Conservation (phyloP, 2,329 filamentous ascomycete genomes). For the Fusarium metavorans region DNA sequence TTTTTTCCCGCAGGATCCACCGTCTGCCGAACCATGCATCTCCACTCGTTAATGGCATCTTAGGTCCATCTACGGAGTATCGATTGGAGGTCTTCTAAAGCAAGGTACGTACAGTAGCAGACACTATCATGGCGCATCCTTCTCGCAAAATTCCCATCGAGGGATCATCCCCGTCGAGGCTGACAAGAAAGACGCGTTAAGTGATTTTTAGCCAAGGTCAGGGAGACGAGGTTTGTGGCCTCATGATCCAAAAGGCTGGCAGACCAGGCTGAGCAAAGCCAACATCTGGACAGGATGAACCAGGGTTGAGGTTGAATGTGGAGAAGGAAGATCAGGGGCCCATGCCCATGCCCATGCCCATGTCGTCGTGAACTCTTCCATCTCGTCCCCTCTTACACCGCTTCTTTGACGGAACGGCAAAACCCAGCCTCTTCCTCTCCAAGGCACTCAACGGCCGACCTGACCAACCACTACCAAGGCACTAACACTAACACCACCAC, state of each 20-base stretch:
- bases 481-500: constrained; percentile 9
- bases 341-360: constrained; percentile 1
- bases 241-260: constrained; percentile 8
- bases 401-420: constrained; percentile 21
- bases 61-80: background rate
- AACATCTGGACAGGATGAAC: constrained; percentile 1
- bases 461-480: background rate
- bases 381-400: constrained; percentile 26
- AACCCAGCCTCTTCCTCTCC: background rate
- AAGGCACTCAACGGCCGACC: background rate
- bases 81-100: background rate
- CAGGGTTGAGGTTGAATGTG: constrained; percentile 14
- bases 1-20: constrained; percentile 28
- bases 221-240: background rate
- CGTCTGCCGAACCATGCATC: constrained; percentile 6
- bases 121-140: background rate
- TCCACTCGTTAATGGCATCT: background rate
- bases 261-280: background rate
- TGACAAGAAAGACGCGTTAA: background rate
- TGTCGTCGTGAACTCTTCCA: constrained; percentile 12
- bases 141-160: background rate
- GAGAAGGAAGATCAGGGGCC: constrained; percentile 28
- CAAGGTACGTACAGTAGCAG: background rate
- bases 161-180: background rate
- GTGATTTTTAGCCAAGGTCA: background rate